phyloP scores from a whole-genome alignment of 2,329 filamentous ascomycete species.

The Aspergillus neoniger region DNA sequence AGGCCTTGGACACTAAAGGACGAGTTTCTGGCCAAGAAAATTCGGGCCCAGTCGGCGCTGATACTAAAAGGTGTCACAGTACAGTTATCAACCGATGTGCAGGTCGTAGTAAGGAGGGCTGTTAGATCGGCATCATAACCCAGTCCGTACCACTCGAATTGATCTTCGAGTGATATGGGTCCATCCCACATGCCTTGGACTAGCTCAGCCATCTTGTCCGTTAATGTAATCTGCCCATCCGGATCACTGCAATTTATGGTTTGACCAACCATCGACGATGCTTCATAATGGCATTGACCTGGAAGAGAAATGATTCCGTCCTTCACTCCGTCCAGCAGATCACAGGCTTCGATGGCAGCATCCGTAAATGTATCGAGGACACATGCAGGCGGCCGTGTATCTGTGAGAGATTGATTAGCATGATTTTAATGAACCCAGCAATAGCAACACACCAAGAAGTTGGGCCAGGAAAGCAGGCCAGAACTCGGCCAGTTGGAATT shows the following conservation, averaged over 20 bases:
- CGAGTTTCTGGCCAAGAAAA: slow-evolving; percentile 36
- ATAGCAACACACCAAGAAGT: not conserved
- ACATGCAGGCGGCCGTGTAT: not conserved
- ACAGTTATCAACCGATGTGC: slow-evolving; percentile 25
- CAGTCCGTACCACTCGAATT: slow-evolving; percentile 38
- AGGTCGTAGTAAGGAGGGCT: slow-evolving; percentile 29
- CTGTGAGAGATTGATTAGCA: not conserved
- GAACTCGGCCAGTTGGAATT: slow-evolving; percentile 21
- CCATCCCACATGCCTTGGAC: slow-evolving; percentile 37
- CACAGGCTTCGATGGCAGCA: not conserved
- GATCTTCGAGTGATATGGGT: slow-evolving; percentile 19
- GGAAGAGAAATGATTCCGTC: not conserved
- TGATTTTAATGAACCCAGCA: no score
- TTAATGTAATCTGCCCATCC: slow-evolving; percentile 25
- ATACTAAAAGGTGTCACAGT: slow-evolving; percentile 32
- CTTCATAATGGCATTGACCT: slow-evolving; percentile 27
- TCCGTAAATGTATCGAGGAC: not conserved
- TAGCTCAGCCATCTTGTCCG: slow-evolving; percentile 29
- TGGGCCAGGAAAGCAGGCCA: slow-evolving; percentile 16
- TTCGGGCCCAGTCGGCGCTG: slow-evolving; percentile 35
- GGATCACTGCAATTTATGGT: slow-evolving; percentile 21
- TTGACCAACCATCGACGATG: slow-evolving; percentile 22
- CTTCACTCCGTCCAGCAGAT: not conserved
- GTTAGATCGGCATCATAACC: slow-evolving; percentile 28
- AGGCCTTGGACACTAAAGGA: slow-evolving; percentile 35